These are phyloP conservation scores for Pterulicium gracile DNA, from an alignment of 1,284 basidiomycete species.

Conservation along the genomic window DNA sequence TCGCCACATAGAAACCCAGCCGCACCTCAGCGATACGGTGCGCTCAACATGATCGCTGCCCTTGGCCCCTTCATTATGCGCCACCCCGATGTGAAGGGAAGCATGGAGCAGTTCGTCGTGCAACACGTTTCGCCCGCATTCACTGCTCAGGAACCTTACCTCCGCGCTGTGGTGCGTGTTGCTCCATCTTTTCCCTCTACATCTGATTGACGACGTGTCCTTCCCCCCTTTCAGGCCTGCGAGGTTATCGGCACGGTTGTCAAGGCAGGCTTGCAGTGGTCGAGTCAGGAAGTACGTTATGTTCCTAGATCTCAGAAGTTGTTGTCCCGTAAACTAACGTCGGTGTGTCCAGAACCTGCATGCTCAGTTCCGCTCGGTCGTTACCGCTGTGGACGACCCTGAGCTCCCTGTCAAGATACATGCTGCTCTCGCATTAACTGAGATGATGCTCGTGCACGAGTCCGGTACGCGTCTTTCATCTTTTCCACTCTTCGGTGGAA, in stretches of 20 bases:
- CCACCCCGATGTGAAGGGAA: slow-evolving; percentile 65
- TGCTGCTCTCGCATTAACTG: slow-evolving; percentile 72
- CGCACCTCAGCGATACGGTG: slow-evolving; percentile 62
- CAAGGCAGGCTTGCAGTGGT: slow-evolving; percentile 58
- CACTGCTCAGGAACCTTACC: slow-evolving; percentile 48
- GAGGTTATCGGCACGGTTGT: slow-evolving; percentile 69
- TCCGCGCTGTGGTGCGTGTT: slow-evolving; percentile 58
- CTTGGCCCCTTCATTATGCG: slow-evolving; percentile 70
- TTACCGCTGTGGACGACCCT: slow-evolving; percentile 54
- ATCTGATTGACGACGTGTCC: slow-evolving; percentile 7
- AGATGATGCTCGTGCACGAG: slow-evolving; percentile 62
- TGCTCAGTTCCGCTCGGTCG: slow-evolving; percentile 51
- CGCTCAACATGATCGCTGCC: slow-evolving; percentile 69
- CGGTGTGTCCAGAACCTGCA: slow-evolving; percentile 39
- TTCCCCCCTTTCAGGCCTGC: slow-evolving; percentile 44
- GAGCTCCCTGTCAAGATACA: slow-evolving; percentile 82
- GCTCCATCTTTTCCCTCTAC: slow-evolving; percentile 5
- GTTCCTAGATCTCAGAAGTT: slow-evolving; percentile 3
- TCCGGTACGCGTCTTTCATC: slow-evolving; percentile 30
- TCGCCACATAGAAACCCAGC: slow-evolving; percentile 36
- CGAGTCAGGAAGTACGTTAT: slow-evolving; percentile 44
- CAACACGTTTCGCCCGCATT: slow-evolving; percentile 70
- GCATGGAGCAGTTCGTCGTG: slow-evolving; percentile 68
- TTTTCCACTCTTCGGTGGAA: slow-evolving; percentile 2
- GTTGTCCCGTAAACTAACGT: slow-evolving; percentile 3